Evolutionary conservation across 73 alveolate species (phyloP), one percentile per base, ranked within the genome.

Genomic region (Breviolum minutum): DNA sequence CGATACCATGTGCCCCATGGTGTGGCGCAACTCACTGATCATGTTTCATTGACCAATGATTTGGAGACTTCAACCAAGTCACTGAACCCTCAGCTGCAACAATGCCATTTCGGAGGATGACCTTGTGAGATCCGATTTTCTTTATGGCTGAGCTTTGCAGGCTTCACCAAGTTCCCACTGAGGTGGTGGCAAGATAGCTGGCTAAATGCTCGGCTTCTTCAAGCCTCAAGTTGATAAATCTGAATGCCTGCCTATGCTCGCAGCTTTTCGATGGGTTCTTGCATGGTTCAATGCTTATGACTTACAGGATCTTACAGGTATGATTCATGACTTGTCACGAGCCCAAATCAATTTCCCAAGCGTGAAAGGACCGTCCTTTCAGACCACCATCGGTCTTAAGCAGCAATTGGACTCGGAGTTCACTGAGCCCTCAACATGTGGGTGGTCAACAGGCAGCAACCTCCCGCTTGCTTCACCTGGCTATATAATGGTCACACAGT

Each of bases 71-170:
- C 90, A 87, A 85, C 27, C 95, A 60, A 32, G 88, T 19, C 22
- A 48, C 96, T 7, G 96, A 90, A 60, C 96, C 96, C 96, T 90
- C 87, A n/a, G 96, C 96, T 40, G 96, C 96, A 17, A 90, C 87
- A 16, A 30, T 48, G 5, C 96, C 96, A 17, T 26, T 90, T 29
- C 96, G 29, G 26, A 90, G 96, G 40, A 90, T 90, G 62, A 90
- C 97, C 97, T 90, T 16, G 70, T 66, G 7, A 19, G 20, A 22
- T 20, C 14, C 63, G 12, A 12, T 61, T 2, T 7, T 16, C 86
- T 27, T 77, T 29, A n/a, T n/a, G n/a, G 86, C 62, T 22, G 77
- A 77, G 14, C 64, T n/a, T 20, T 20, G 8, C 7, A 0, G 16
- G 32, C 9, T 63, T n/a, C 24, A 79, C 20, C 63, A 32, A n/a